phyloP scores from a whole-genome alignment of 2,329 filamentous ascomycete genomes.

The Claviceps sp. region DNA sequence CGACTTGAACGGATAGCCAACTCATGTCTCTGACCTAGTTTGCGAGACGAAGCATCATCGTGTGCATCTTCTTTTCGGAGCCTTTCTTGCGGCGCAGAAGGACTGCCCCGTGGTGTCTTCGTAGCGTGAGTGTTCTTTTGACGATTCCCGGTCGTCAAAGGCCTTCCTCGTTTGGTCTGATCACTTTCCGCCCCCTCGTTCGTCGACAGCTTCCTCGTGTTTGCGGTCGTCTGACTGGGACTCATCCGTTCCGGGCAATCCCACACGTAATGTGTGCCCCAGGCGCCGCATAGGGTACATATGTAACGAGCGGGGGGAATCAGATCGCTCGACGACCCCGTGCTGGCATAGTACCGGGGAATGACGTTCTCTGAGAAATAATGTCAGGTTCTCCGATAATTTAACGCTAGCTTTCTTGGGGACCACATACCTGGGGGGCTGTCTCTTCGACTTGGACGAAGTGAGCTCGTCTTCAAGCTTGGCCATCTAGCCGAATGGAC shows the following conservation, averaged over 20 bases:
- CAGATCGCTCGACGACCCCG: background rate
- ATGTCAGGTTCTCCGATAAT: background rate
- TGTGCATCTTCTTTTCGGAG: background rate
- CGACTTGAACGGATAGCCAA: background rate
- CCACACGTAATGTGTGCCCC: slow-evolving; percentile 2
- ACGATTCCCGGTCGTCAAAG: background rate
- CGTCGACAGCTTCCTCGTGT: background rate
- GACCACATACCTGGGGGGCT: background rate
- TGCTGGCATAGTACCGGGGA: background rate
- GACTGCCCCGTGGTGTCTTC: background rate
- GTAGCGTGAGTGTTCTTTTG: background rate
- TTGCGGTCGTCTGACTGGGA: background rate
- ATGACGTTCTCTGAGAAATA: background rate
- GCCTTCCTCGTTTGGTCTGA: background rate
- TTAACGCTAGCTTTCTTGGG: background rate
- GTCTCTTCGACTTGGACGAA: background rate
- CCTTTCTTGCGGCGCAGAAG: background rate
- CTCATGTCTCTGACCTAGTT: background rate
- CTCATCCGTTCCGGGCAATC: background rate
- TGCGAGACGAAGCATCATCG: background rate
- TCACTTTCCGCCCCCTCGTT: background rate
- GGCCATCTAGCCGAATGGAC: background rate
- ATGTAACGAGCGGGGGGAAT: slow-evolving; percentile 1
- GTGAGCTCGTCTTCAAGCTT: background rate
- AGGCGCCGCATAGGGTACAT: slow-evolving; percentile 1